phyloP scores from a whole-genome alignment of 225 moss, liverwort and hornwort species.

The Pseudisothecium myosuroides region DNA sequence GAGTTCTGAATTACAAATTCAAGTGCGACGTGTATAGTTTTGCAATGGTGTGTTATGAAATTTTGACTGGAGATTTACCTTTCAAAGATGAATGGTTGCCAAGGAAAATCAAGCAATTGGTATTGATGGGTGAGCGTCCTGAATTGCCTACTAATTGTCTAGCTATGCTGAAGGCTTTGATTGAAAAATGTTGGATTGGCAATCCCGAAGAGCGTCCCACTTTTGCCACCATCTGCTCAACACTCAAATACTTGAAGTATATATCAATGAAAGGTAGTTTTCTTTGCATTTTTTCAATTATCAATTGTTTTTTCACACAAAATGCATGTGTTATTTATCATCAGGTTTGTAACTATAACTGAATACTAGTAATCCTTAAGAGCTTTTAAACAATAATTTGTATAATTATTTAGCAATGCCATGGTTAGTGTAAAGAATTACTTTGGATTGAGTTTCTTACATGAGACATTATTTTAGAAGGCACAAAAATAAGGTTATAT shows the following conservation, averaged over 20 bases:
- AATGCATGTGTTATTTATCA: neutral
- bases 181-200: neutral
- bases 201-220: neutral
- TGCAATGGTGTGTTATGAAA: neutral
- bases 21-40: neutral
- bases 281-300: neutral
- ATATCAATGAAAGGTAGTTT: neutral
- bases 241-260: neutral
- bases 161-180: neutral
- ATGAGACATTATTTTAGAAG: neutral
- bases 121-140: neutral
- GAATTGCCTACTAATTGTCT: neutral
- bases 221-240: neutral
- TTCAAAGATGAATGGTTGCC: neutral
- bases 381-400: no score
- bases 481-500: rapidly evolving
- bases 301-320: neutral
- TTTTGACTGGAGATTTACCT: neutral
- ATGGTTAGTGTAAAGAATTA: neutral
- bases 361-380: neutral
- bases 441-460: neutral
- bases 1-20: rapidly evolving
- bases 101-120: neutral
- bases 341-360: neutral
- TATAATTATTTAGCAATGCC: neutral